A percentile compares a stretch with the other conserved stretches of the same genome.
These are phyloP conservation scores for Malassezia dermatis DNA, from an alignment of 1,284 basidiomycete species.

Conservation along the genomic window DNA sequence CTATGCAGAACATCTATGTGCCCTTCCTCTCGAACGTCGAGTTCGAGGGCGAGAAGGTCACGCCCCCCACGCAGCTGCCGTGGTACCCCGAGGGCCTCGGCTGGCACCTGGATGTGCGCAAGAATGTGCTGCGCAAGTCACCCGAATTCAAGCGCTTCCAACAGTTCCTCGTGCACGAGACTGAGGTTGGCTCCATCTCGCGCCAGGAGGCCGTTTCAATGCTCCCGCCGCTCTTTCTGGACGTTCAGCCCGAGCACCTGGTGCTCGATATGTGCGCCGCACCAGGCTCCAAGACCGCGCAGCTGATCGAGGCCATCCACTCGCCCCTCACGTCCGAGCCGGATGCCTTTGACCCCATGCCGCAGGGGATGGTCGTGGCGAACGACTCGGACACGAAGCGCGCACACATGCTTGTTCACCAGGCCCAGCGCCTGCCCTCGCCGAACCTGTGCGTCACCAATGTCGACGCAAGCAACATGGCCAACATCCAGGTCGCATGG, in stretches of 20 bases:
- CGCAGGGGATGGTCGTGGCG: constrained; percentile 65
- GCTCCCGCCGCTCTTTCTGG: constrained; percentile 88
- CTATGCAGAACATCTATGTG: constrained; percentile 55
- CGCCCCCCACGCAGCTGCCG: constrained; percentile 68
- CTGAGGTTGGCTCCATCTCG: constrained; percentile 92
- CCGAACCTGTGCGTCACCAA: constrained; percentile 92
- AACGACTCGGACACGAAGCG: constrained; percentile 89
- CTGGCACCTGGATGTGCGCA: constrained; percentile 90
- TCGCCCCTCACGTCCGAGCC: constrained; percentile 35
- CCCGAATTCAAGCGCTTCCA: constrained; percentile 95
- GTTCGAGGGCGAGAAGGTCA: constrained; percentile 61
- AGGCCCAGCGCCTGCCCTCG: constrained; percentile 84
- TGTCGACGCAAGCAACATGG: constrained; percentile 82
- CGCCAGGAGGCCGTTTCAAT: constrained; percentile 97
- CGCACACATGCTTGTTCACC: constrained; percentile 92
- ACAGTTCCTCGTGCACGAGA: constrained; percentile 92
- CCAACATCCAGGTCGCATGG: constrained; percentile 36
- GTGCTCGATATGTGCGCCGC: constrained; percentile 96
- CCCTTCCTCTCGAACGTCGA: constrained; percentile 64
- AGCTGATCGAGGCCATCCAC: constrained; percentile 79
- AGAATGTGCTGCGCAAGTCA: constrained; percentile 75
- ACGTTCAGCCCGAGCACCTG: constrained; percentile 57
- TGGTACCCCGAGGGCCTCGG: constrained; percentile 92
- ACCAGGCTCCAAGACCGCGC: constrained; percentile 92
- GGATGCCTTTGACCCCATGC: constrained; percentile 39